Percentiles rank a stretch among this genome's conserved stretches.
phyloP scores from a whole-genome alignment of 2,329 filamentous ascomycete species.

The Ophiostoma ulmi region DNA sequence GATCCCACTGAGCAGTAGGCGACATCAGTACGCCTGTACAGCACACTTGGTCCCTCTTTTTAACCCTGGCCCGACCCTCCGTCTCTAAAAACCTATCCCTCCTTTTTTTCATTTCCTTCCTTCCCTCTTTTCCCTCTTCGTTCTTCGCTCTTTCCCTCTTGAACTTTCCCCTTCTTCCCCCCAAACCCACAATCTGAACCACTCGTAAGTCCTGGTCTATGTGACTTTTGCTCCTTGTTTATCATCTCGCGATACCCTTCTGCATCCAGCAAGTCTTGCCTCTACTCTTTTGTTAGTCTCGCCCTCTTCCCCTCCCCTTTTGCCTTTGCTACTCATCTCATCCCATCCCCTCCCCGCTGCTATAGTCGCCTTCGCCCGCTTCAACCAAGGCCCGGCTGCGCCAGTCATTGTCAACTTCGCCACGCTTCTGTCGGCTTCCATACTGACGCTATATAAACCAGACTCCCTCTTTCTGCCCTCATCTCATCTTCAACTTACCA shows the following conservation, averaged over 20 bases:
- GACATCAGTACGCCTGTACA: background rate
- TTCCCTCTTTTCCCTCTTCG: slow-evolving; percentile 12
- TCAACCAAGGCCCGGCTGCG: background rate
- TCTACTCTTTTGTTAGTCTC: background rate
- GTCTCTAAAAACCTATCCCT: background rate
- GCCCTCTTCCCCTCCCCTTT: background rate
- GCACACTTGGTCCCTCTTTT: slow-evolving; percentile 12
- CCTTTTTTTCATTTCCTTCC: slow-evolving; percentile 8
- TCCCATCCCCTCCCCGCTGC: background rate
- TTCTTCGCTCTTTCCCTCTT: slow-evolving; percentile 17
- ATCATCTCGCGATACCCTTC: slow-evolving; percentile 16
- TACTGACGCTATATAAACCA: slow-evolving; percentile 22
- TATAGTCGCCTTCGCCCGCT: too few relatives aligned
- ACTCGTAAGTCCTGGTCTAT: slow-evolving; percentile 13
- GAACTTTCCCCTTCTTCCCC: slow-evolving; percentile 6
- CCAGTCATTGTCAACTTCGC: slow-evolving; percentile 21
- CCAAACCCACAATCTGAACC: slow-evolving; percentile 18
- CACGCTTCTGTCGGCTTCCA: slow-evolving; percentile 23
- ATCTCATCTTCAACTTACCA: background rate
- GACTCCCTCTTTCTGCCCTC: background rate
- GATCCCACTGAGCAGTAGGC: background rate
- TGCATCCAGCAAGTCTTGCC: background rate
- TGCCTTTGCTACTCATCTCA: slow-evolving; percentile 3
- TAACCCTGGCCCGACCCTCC: slow-evolving; percentile 2
- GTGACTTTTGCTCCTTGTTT: slow-evolving; percentile 8